phyloP scores from a whole-genome alignment of 495 filamentous ascomycete genomes.

The Aeminium ludgeri region DNA sequence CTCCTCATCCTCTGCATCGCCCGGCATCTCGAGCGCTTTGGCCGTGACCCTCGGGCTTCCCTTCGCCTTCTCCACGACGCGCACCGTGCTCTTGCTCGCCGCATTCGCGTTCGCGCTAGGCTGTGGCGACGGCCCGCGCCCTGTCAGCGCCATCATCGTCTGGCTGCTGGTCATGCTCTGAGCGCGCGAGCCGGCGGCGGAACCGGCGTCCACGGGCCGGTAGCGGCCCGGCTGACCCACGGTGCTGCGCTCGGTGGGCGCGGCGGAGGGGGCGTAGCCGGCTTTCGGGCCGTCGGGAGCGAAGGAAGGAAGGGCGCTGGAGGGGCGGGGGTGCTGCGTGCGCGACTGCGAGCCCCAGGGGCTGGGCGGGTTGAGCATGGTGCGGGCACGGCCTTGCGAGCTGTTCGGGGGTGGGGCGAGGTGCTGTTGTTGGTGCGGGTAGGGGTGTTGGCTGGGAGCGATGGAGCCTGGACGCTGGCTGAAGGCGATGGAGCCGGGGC shows the following conservation, averaged over 20 bases:
- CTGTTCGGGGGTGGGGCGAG: constrained; percentile 5
- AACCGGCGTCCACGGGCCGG: constrained; percentile 48
- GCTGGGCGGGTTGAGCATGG: constrained; percentile 16
- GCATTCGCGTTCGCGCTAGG: too few species aligned
- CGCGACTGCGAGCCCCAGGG: not conserved
- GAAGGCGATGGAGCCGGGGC: not conserved
- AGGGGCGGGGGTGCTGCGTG: constrained; percentile 6
- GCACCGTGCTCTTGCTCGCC: constrained; percentile 8
- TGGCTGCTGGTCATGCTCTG: constrained; percentile 25
- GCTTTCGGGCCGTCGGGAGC: constrained; percentile 29
- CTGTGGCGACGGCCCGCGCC: not conserved
- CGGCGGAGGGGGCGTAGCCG: constrained; percentile 59
- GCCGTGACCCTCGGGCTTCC: constrained; percentile 5
- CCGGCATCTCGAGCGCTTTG: too few species aligned
- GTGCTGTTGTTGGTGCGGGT: constrained; percentile 8
- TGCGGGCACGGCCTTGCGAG: constrained; percentile 16
- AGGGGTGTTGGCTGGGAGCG: constrained; percentile 2
- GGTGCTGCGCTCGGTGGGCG: constrained; percentile 87
- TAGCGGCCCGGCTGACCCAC: constrained; percentile 83
- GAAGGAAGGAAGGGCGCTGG: constrained; percentile 11
- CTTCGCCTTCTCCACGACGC: constrained; percentile 14
- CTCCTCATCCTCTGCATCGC: constrained; percentile 67
- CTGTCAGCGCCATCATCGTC: constrained; percentile 14
- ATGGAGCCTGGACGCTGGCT: not conserved
- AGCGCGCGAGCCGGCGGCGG: constrained; percentile 8